Percentiles rank a stretch among this genome's conserved stretches.
Conservation (phyloP, 345 rosid species). For the Eucalyptus sp. region DNA sequence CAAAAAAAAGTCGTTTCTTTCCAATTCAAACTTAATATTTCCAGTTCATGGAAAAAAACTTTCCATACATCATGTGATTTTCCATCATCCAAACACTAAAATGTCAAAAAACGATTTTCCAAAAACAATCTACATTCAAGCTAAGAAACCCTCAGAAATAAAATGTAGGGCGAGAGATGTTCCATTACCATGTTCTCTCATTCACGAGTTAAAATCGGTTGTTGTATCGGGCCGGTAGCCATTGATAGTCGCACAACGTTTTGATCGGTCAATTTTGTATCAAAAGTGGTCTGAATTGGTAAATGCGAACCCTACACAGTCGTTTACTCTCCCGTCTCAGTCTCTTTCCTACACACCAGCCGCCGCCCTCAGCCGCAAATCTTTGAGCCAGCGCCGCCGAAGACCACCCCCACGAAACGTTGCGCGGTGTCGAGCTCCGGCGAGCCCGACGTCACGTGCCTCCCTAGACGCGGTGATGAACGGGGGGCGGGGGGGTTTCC, state of each 20-base stretch:
- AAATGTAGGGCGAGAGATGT: not conserved
- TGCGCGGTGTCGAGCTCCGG: not conserved
- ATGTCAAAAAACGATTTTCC: rapidly evolving
- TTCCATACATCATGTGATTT: not conserved
- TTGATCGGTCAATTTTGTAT: not conserved
- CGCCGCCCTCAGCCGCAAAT: not conserved
- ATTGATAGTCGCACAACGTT: not conserved
- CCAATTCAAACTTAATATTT: not conserved
- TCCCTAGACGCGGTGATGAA: not conserved
- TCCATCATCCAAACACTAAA: not conserved
- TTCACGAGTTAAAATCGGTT: not conserved
- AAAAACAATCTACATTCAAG: not conserved
- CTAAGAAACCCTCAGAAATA: not conserved
- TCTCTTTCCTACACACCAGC: not conserved
- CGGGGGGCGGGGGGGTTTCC: not conserved
- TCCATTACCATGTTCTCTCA: not conserved
- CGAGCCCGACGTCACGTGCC: too few relatives aligned
- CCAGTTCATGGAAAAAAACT: rapidly evolving
- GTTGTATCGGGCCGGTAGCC: not conserved
- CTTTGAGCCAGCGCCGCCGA: not conserved
- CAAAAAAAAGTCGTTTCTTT: not conserved
- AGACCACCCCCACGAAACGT: not conserved
- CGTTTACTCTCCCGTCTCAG: not conserved
- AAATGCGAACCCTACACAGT: not conserved
- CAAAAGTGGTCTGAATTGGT: not conserved